A percentile compares a stretch with the other conserved stretches of the same genome.
Conservation (phyloP, 306 rosid species). For the Casuarina glauca region DNA sequence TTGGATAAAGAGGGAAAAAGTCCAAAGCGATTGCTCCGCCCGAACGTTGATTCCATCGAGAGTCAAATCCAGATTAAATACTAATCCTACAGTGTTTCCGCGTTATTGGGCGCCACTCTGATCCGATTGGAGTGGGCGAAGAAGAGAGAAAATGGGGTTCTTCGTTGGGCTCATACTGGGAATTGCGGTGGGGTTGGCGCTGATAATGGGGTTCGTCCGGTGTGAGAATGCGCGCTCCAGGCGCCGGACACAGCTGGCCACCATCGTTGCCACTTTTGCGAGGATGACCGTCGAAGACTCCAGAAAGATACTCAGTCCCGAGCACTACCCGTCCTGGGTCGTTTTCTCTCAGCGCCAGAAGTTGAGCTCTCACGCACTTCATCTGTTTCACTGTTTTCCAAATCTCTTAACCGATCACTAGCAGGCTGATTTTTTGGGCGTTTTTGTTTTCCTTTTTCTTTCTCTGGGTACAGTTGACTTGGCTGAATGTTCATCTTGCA, state of each 20-base stretch:
- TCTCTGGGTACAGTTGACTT: constrained; percentile 55
- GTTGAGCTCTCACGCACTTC: constrained; percentile 40
- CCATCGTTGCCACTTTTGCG: constrained; percentile 75
- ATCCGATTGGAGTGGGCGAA: not conserved
- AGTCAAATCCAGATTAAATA: not conserved
- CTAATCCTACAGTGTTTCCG: not conserved
- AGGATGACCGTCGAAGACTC: constrained; percentile 85
- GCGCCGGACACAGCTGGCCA: constrained; percentile 67
- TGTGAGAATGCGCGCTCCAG: constrained; percentile 67
- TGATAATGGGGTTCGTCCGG: constrained; percentile 61
- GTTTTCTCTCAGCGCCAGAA: constrained; percentile 82
- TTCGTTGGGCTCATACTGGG: constrained; percentile 70
- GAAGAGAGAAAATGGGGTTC: constrained; percentile 56
- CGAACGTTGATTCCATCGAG: not conserved
- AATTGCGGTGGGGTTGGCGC: constrained; percentile 55
- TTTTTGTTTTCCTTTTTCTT: not conserved
- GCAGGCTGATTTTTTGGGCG: constrained; percentile 15
- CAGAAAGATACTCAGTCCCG: constrained; percentile 76
- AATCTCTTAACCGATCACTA: not conserved
- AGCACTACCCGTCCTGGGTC: constrained; percentile 88
- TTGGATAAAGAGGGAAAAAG: not conserved
- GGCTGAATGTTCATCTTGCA: constrained; percentile 77
- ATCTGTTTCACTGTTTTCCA: not conserved
- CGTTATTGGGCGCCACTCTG: not conserved
- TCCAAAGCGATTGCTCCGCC: constrained; percentile 22